A percentile compares a stretch with the other conserved stretches of the same genome.
These are phyloP conservation scores for Alternaria gaisen DNA, from an alignment of 2,329 filamentous ascomycete species.

Conservation along the genomic window DNA sequence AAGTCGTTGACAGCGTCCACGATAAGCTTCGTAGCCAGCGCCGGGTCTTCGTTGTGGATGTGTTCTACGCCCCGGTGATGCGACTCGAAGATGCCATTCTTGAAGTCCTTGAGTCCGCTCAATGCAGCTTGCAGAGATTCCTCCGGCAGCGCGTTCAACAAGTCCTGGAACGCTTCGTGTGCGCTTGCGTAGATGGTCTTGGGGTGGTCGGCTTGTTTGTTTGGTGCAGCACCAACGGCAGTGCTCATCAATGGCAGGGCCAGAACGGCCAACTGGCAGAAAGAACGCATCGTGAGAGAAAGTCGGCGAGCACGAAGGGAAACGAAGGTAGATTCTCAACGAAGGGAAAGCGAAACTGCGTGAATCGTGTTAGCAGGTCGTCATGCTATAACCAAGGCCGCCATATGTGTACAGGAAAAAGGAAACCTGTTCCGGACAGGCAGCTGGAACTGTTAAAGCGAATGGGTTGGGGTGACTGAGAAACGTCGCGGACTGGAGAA, in stretches of 20 bases:
- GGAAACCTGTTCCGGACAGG: constrained; percentile 9
- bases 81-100: constrained; percentile 73
- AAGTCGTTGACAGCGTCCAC: constrained; percentile 67
- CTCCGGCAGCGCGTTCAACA: constrained; percentile 66
- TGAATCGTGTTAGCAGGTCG: constrained; percentile 29
- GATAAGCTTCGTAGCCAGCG: constrained; percentile 69
- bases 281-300: constrained; percentile 41
- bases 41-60: constrained; percentile 68
- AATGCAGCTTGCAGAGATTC: constrained; percentile 72
- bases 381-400: constrained; percentile 13
- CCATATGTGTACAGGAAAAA: constrained; percentile 12
- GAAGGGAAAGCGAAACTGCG: constrained; percentile 22
- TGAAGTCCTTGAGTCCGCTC: constrained; percentile 69
- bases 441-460: constrained; percentile 3
- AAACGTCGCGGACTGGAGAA: constrained; percentile 8
- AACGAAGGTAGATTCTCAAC: constrained; percentile 15
- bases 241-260: constrained; percentile 42
- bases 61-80: constrained; percentile 71
- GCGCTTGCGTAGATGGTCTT: constrained; percentile 42
- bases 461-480: constrained; percentile 9
- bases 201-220: constrained; percentile 21
- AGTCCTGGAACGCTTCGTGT: constrained; percentile 61
- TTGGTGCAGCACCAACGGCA: constrained; percentile 33
- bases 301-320: not conserved
- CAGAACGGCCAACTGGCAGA: constrained; percentile 40